phyloP scores from a whole-genome alignment of 805 yeast genomes.

The Tetrapisispora arboricola region DNA sequence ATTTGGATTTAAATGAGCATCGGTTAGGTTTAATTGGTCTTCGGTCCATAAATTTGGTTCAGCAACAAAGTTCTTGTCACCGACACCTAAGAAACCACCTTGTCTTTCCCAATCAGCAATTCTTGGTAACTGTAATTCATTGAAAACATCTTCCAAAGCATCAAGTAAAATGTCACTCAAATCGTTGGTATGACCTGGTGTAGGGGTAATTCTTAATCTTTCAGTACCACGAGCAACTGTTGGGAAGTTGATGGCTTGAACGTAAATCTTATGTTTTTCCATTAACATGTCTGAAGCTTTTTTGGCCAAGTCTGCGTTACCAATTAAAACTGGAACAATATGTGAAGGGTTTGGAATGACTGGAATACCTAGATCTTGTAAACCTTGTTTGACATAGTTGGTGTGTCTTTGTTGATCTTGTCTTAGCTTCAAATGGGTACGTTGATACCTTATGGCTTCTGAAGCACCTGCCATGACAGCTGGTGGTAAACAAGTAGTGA shows the following conservation, averaged over 20 bases:
- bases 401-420: slow-evolving; percentile 78
- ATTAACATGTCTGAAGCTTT: slow-evolving; percentile 82
- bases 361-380: slow-evolving; percentile 71
- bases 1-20: slow-evolving; percentile 55
- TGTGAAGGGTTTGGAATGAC: slow-evolving; percentile 97
- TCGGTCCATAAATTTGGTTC: slow-evolving; percentile 81
- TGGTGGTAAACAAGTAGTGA: slow-evolving; percentile 97
- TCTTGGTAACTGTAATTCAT: slow-evolving; percentile 62
- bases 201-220: slow-evolving; percentile 95
- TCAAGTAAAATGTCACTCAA: slow-evolving; percentile 64
- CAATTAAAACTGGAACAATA: slow-evolving; percentile 89
- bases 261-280: slow-evolving; percentile 78
- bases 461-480: slow-evolving; percentile 92
- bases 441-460: slow-evolving; percentile 76
- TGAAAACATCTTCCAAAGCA: slow-evolving; percentile 75
- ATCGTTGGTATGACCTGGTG: slow-evolving; percentile 86
- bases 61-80: slow-evolving; percentile 38
- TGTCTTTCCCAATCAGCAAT: slow-evolving; percentile 61
- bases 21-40: slow-evolving; percentile 55
- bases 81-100: slow-evolving; percentile 93
- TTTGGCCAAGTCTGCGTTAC: slow-evolving; percentile 89
- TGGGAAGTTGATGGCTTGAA: slow-evolving; percentile 97
- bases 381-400: slow-evolving; percentile 66
- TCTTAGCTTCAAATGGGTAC: slow-evolving; percentile 68
- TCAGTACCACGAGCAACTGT: slow-evolving; percentile 95